Evolutionary conservation across 306 rosid genomes (phyloP).

Genomic region (Citrullus colocynthis): DNA sequence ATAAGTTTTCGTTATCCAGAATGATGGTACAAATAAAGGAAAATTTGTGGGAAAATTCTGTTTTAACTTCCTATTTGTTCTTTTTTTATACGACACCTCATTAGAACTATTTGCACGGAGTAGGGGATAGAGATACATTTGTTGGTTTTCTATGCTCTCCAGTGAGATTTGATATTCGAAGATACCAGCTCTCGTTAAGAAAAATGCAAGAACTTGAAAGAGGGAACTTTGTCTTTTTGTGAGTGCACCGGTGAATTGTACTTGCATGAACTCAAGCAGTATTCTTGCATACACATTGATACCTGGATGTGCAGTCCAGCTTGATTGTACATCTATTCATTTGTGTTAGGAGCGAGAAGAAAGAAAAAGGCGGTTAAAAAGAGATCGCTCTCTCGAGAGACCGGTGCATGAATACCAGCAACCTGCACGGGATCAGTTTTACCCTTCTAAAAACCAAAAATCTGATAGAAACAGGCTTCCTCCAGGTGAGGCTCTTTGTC

Average conservation of each 20-base stretch:
- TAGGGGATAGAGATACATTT: neutral
- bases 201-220: neutral
- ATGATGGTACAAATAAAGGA: neutral
- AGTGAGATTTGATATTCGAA: neutral
- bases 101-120: neutral
- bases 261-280: neutral
- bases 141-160: constrained; percentile 1
- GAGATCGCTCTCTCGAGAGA: constrained; percentile 80
- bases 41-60: neutral
- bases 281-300: neutral
- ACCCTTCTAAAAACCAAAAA: constrained; percentile 39
- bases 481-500: constrained; percentile 50
- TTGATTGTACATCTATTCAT: constrained; percentile 17
- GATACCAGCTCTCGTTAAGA: neutral
- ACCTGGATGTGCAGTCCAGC: neutral
- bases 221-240: neutral
- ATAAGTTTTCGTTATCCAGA: no score
- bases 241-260: neutral
- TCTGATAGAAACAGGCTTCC: constrained; percentile 72
- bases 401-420: constrained; percentile 48
- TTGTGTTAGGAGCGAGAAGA: constrained; percentile 89
- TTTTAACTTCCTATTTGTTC: neutral
- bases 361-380: constrained; percentile 65
- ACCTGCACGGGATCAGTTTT: constrained; percentile 43
- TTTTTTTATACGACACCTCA: neutral